A percentile compares a stretch with the other conserved stretches of the same genome.
These are phyloP conservation scores for Podaxis rugospora DNA, from an alignment of 768 basidiomycete genomes.

Conservation along the genomic window DNA sequence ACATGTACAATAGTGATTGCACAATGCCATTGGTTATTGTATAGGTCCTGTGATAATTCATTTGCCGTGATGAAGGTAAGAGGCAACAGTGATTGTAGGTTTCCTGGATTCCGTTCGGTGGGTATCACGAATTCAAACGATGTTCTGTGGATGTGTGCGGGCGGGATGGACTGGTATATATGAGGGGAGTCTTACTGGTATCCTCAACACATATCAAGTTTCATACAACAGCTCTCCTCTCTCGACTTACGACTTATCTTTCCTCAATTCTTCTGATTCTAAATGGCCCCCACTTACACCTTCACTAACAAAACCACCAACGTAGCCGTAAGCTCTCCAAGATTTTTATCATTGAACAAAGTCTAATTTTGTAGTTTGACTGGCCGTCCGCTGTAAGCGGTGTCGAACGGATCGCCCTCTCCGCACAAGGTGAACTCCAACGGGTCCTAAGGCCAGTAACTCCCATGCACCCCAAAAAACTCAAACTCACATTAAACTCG, in stretches of 20 bases:
- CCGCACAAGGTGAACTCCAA: conserved; percentile 59
- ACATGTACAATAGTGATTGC: background rate
- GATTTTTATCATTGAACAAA: background rate
- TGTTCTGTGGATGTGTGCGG: background rate
- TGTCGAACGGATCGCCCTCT: conserved; percentile 63
- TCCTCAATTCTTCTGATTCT: conserved; percentile 14
- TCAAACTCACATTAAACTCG: background rate
- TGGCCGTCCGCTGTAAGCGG: conserved; percentile 53
- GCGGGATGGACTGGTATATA: background rate
- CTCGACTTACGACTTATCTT: background rate
- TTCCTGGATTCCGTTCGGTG: background rate
- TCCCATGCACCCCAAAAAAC: background rate
- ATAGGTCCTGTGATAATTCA: background rate
- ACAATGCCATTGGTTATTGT: background rate
- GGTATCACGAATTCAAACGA: background rate
- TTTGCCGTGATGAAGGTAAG: background rate
- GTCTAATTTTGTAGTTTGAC: conserved; percentile 34
- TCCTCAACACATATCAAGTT: background rate
- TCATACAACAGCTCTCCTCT: background rate
- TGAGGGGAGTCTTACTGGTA: background rate
- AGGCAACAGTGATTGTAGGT: background rate
- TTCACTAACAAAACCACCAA: conserved; percentile 42
- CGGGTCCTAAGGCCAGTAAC: background rate
- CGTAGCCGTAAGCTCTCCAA: conserved; percentile 18
- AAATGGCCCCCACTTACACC: conserved; percentile 33